phyloP scores from a whole-genome alignment of 257 asterid genomes.

The Solanum lycopersicoides region DNA sequence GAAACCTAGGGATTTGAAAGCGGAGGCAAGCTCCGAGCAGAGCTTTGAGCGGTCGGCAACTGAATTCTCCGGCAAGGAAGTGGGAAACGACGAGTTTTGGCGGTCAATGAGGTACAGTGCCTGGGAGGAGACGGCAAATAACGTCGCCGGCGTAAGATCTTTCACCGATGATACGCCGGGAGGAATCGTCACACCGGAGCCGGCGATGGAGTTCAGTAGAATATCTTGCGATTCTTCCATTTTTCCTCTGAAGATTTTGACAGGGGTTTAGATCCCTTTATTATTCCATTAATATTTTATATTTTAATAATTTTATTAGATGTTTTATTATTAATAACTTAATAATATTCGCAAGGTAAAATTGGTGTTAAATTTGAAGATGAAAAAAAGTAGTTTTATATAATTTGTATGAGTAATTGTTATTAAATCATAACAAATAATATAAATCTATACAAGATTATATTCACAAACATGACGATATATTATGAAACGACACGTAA shows the following conservation, averaged over 20 bases:
- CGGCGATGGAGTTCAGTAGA: constrained; percentile 39
- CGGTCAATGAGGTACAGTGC: constrained; percentile 30
- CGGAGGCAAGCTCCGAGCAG: constrained; percentile 40
- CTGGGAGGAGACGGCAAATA: constrained; percentile 34
- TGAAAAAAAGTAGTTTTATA: background rate
- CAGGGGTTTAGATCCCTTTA: background rate
- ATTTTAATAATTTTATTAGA: background rate
- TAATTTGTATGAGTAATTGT: background rate
- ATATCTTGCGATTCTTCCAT: constrained; percentile 55
- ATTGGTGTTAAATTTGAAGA: background rate
- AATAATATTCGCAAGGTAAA: background rate
- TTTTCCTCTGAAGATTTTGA: background rate
- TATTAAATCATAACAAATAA: background rate
- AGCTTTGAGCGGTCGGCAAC: constrained; percentile 36
- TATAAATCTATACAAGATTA: background rate
- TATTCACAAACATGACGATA: background rate
- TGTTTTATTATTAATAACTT: background rate
- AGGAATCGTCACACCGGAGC: constrained; percentile 47
- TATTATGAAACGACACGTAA: background rate
- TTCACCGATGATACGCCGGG: constrained; percentile 28
- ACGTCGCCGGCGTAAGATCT: constrained; percentile 35
- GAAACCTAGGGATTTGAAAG: constrained; percentile 41
- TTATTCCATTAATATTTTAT: background rate
- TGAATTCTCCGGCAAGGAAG: constrained; percentile 41
- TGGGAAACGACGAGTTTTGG: constrained; percentile 19